Conservation (phyloP, 768 basidiomycete species). For the Psilocybe cubensis region DNA sequence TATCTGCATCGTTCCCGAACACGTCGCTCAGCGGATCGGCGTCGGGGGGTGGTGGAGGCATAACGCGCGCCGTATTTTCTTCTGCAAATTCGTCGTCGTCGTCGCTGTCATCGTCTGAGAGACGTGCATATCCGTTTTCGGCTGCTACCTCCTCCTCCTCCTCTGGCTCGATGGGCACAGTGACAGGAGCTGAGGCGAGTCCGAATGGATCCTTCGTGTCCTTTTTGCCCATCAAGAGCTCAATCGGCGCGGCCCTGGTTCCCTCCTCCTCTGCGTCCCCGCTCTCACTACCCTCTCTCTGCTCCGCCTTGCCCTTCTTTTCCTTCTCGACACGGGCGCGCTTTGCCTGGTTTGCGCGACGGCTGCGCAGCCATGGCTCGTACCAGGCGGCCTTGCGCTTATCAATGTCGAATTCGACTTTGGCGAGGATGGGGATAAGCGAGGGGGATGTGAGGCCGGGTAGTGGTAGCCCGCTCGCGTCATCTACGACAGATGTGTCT, state of each 20-base stretch:
- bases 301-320: too few species aligned
- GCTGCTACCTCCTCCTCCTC: conserved; percentile 22
- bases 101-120: conserved; percentile 39
- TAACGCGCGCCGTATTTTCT: conserved; percentile 41
- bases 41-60: conserved; percentile 32
- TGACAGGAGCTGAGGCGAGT: conserved; percentile 16
- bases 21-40: conserved; percentile 62
- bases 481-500: conserved; percentile 54
- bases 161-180: conserved; percentile 6
- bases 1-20: conserved; percentile 68
- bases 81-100: conserved; percentile 35
- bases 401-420: conserved; percentile 96
- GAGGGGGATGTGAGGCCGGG: conserved; percentile 68
- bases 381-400: conserved; percentile 80
- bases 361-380: conserved; percentile 77
- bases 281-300: conserved; percentile 36
- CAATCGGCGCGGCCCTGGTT: conserved; percentile 42
- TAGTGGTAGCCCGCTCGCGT: conserved; percentile 44
- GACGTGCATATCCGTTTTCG: conserved; percentile 36
- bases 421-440: conserved; percentile 84
- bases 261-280: conserved; percentile 24
- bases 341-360: conserved; percentile 63
- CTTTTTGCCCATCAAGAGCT: conserved; percentile 56
- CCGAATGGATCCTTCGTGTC: conserved; percentile 38
- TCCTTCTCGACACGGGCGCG: too few species aligned